Conservation (phyloP, 2,329 filamentous ascomycete species). For the Neodidymelliopsis sp. region DNA sequence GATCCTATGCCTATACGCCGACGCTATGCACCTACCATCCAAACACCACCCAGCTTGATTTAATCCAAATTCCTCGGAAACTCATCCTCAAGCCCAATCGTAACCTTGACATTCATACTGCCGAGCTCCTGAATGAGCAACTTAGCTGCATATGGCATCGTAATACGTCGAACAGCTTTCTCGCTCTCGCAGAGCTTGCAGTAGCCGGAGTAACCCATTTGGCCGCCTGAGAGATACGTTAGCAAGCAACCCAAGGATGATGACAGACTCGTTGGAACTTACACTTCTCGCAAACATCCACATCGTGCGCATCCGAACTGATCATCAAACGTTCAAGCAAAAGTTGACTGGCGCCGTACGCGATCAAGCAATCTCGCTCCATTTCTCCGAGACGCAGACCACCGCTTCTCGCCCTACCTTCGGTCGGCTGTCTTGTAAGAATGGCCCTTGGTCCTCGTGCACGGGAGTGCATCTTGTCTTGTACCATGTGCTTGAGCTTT, state of each 20-base stretch:
- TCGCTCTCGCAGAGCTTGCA: slow-evolving; percentile 92
- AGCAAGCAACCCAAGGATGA: background rate
- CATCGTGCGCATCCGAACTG: slow-evolving; percentile 85
- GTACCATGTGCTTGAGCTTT: slow-evolving; percentile 99
- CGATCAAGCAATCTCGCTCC: slow-evolving; percentile 98
- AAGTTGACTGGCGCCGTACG: slow-evolving; percentile 92
- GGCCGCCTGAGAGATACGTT: slow-evolving; percentile 57
- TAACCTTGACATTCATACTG: slow-evolving; percentile 98
- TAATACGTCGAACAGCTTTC: slow-evolving; percentile 86
- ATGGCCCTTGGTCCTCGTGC: slow-evolving; percentile 89
- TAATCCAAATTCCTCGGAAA: slow-evolving; percentile 58
- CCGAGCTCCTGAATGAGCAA: slow-evolving; percentile 93
- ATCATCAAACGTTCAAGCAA: slow-evolving; percentile 94
- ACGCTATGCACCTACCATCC: slow-evolving; percentile 15
- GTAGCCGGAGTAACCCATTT: slow-evolving; percentile 95
- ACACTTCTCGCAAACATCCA: slow-evolving; percentile 93
- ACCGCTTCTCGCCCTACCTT: slow-evolving; percentile 91
- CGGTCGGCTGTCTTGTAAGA: slow-evolving; percentile 92
- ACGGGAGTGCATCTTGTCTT: slow-evolving; percentile 99
- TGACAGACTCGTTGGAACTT: no score
- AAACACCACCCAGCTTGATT: background rate
- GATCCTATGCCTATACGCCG: no score
- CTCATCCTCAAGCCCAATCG: slow-evolving; percentile 89
- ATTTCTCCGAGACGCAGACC: slow-evolving; percentile 95
- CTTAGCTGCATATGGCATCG: slow-evolving; percentile 97